Conservation (phyloP, 2,329 filamentous ascomycete species). For the Penicillium corylophilum region DNA sequence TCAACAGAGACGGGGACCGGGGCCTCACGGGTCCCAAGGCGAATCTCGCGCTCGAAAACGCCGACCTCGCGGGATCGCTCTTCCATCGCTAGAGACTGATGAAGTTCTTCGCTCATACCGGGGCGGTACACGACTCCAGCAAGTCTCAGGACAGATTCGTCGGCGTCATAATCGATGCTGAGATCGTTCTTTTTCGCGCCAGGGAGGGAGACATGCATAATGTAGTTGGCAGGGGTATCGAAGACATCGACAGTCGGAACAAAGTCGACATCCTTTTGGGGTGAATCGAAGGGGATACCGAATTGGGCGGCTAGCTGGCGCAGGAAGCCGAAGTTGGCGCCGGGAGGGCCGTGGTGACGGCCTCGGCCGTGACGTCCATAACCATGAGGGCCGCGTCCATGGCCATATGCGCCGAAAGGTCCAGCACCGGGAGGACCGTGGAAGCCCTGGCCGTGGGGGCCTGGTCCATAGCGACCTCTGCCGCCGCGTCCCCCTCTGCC, state of each 20-base stretch:
- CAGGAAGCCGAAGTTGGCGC: constrained; percentile 22
- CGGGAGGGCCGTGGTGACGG: constrained; percentile 6
- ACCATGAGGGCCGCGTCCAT: constrained; percentile 6
- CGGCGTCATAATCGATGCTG: constrained; percentile 71
- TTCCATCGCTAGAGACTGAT: constrained; percentile 61
- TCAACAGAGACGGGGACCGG: constrained; percentile 65
- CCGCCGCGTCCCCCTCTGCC: constrained; percentile 9
- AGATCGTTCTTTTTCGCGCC: constrained; percentile 78
- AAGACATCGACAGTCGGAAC: constrained; percentile 62
- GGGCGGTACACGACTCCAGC: constrained; percentile 72
- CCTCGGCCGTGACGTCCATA: constrained; percentile 8
- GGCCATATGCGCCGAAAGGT: constrained; percentile 1
- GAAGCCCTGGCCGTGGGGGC: constrained; percentile 1
- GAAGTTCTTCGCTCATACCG: constrained; percentile 66
- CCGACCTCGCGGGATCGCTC: constrained; percentile 76
- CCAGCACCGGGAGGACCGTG: constrained; percentile 1
- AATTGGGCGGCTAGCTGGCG: constrained; percentile 29
- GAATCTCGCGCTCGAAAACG: constrained; percentile 69
- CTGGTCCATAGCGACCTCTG: constrained; percentile 7
- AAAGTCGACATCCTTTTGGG: constrained; percentile 34
- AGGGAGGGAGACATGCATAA: constrained; percentile 71
- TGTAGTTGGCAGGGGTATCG: constrained; percentile 62
- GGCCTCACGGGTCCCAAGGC: constrained; percentile 52
- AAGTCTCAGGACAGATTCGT: constrained; percentile 64
- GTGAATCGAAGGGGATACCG: constrained; percentile 27